Evolutionary conservation across 2,329 filamentous ascomycete genomes (phyloP), one percentile per base, ranked within the genome.

Genomic region (Arthrocladium fulminans): DNA sequence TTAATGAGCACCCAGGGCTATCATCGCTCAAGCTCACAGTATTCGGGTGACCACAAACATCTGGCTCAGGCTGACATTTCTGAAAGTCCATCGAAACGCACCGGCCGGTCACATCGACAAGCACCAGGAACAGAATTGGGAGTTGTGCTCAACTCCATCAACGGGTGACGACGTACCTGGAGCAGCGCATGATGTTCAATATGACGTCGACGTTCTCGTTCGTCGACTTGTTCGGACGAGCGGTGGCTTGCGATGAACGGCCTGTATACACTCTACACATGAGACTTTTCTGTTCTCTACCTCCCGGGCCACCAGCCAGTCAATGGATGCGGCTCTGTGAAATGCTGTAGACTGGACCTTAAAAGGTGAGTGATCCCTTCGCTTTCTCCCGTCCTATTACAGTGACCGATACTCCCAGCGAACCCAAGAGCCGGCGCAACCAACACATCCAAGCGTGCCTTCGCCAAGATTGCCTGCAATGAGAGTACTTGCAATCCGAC

Each of bases 401-500:
- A 35, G 15, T 23, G 27, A 8, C 34, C 10, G 29, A 48, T 27
- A 27, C 9, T 3, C 5, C 22, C 30, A 53, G 53, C 8, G 27
- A 53, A 7, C 23, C 35, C 22, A 55, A 53, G 38, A n/a, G 17
- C 35, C 19, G 35, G 19, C 48, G 48, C 15, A 55, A 51, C 32
- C 37, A 46, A 23, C 48, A 55, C 37, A 46, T 52, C n/a, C 50
- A 45, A 45, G 38, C 35, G 5, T 54, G 50, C 38, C 23, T 53
- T 9, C 50, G 39, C 20, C 32, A 29, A n/a, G 47, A 42, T 50
- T n/a, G 47, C 50, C n/a, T 39, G 40, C 29, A 32, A 25, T 9
- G 15, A 10, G 29, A 39, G 3, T 23, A 20, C 15, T 20, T 50
- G 15, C 19, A 35, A 20, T 2, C 8, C 15, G 42, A 52, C 19